Evolutionary conservation across 2,329 filamentous ascomycete species (phyloP), one percentile per base, ranked within the genome.

Genomic region (Diplodia seriata): DNA sequence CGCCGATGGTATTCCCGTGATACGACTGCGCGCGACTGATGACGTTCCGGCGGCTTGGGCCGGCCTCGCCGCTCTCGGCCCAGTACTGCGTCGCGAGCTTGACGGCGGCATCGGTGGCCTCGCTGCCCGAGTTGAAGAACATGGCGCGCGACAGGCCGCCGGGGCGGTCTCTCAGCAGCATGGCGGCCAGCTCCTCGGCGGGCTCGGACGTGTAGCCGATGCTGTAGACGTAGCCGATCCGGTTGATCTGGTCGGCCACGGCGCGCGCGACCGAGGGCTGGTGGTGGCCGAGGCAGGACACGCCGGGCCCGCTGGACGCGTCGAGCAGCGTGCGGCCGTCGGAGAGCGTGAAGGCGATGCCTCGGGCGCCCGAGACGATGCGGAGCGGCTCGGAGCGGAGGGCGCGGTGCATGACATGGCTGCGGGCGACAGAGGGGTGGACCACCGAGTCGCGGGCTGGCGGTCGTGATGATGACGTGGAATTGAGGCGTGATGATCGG

Each of bases 71-170:
- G 38, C 73, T 74, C 59, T 85, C 83, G 20, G 79, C 74, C 70
- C 78, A 82, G 70, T 84, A 86, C 70, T 86, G 84, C 8, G 80
- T 73, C 0, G 82, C 82, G 4, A 85, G 72, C 70, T 86, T 86
- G 62, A 85, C 70, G 0, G 81, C 81, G 0, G 83, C 77, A 68
- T 86, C 84, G 9, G 81, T 78, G 0, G 83, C 83, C 71, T 83
- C 81, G 23, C 71, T 73, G 3, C 74, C 74, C 5, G 63, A 66
- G 14, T 36, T 49, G 63, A 66, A 66, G 43, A 66, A 66, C 51
- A 50, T 50, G 55, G 67, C 70, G 38, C 68, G 68, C 36, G 56
- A 55, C 20, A 68, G 57, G 5, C 57, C 66, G 49, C 67, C 67
- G 7, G 67, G 51, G 38, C 31, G 47, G 40, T 68, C 50, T 8